Evolutionary conservation across 2,329 filamentous ascomycete species (phyloP).

Genomic region (Pyrenophora graminea): DNA sequence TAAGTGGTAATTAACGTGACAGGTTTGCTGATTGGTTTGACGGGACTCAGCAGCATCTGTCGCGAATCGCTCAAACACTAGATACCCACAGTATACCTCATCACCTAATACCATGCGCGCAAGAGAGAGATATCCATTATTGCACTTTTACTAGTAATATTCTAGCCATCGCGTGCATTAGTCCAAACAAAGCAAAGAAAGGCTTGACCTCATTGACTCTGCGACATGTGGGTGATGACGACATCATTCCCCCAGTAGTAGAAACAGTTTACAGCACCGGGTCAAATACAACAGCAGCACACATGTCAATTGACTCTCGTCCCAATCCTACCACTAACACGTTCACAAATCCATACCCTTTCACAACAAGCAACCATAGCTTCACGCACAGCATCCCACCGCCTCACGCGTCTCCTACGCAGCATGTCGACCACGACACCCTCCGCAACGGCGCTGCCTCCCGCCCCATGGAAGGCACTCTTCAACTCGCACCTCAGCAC

Average conservation of each 20-base stretch:
- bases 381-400: constrained; percentile 40
- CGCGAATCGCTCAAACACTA: too few species aligned
- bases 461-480: constrained; percentile 57
- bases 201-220: constrained; percentile 15
- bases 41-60: too few species aligned
- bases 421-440: constrained; percentile 54
- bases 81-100: too few species aligned
- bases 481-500: constrained; percentile 57
- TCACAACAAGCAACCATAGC: constrained; percentile 44
- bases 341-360: neutral
- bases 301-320: too few species aligned
- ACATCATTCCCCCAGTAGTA: constrained; percentile 14
- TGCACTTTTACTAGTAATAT: too few species aligned
- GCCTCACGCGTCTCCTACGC: constrained; percentile 48
- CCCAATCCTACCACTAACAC: too few species aligned
- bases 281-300: too few species aligned
- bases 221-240: constrained; percentile 22
- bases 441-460: constrained; percentile 40
- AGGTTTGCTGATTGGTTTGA: too few species aligned
- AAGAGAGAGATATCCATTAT: too few species aligned
- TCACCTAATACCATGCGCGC: too few species aligned
- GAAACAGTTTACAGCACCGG: too few species aligned
- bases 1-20: too few species aligned
- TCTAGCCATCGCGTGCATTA: neutral
- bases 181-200: neutral